Conservation (phyloP, 768 basidiomycete species). For the Boletus tylopilopsis region DNA sequence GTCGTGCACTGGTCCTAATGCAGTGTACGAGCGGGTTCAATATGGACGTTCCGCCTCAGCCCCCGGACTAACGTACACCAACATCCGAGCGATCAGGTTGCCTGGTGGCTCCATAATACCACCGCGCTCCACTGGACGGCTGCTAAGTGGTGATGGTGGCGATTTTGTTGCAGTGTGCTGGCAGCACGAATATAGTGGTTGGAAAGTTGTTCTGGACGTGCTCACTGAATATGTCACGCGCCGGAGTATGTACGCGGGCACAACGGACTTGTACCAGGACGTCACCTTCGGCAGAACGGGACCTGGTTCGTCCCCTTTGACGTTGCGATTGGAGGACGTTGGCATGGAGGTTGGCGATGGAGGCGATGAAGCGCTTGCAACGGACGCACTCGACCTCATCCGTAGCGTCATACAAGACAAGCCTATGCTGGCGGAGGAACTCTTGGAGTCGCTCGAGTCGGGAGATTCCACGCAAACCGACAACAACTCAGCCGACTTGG, state of each 20-base stretch:
- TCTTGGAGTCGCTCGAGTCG: constrained; percentile 64
- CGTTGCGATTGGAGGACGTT: constrained; percentile 59
- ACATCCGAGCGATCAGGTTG: constrained; percentile 61
- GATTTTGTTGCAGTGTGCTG: constrained; percentile 69
- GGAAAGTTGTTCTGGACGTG: constrained; percentile 82
- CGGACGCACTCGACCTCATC: constrained; percentile 75
- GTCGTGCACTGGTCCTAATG: constrained; percentile 62
- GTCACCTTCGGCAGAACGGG: constrained; percentile 49
- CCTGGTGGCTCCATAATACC: constrained; percentile 76
- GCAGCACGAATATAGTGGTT: constrained; percentile 81
- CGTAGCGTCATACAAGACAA: constrained; percentile 74
- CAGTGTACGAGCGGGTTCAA: constrained; percentile 66
- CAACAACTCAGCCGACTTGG: constrained; percentile 61
- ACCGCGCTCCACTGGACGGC: constrained; percentile 58
- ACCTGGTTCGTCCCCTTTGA: constrained; percentile 34
- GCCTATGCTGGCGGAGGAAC: constrained; percentile 53
- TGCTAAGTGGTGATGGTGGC: constrained; percentile 68
- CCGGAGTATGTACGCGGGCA: constrained; percentile 41
- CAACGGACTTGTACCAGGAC: constrained; percentile 44
- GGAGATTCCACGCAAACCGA: constrained; percentile 39
- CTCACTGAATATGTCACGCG: constrained; percentile 72
- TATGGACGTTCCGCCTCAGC: constrained; percentile 48
- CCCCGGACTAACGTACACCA: constrained; percentile 57
- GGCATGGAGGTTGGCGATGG: constrained; percentile 65
- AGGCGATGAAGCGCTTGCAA: constrained; percentile 63